Conservation (phyloP, 1,284 basidiomycete species). For the Porogramme epimiltina region DNA sequence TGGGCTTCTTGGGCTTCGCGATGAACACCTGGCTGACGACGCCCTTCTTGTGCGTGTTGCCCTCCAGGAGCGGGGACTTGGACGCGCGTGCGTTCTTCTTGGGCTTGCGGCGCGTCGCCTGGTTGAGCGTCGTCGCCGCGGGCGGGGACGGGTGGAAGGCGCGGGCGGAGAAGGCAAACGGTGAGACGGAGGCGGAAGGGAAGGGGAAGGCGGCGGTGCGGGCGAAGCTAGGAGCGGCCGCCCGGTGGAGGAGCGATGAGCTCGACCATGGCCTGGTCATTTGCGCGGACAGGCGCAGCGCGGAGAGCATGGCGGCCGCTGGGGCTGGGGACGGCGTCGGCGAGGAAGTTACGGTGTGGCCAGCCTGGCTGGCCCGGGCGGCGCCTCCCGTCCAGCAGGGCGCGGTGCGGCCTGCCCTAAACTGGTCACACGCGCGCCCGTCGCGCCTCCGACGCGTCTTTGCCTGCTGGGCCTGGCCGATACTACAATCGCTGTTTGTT, state of each 20-base stretch:
- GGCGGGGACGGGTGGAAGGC: conserved; percentile 68
- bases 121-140: conserved; percentile 75
- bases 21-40: conserved; percentile 87
- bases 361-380: too few species aligned
- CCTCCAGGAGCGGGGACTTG: conserved; percentile 78
- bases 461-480: neutral
- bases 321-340: too few species aligned
- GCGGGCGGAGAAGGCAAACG: conserved; percentile 33
- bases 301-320: conserved; percentile 44
- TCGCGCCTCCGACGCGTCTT: conserved; percentile 23
- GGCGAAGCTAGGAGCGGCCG: conserved; percentile 9
- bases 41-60: conserved; percentile 85
- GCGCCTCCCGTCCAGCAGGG: conserved; percentile 1
- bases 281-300: conserved; percentile 37
- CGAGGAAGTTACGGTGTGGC: neutral
- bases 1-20: conserved; percentile 95
- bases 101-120: conserved; percentile 68
- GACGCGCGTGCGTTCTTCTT: conserved; percentile 53
- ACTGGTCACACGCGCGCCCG: conserved; percentile 22
- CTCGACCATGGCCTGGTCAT: conserved; percentile 23
- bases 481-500: neutral
- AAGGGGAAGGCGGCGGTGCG: conserved; percentile 8
- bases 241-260: conserved; percentile 10
- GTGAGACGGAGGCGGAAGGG: too few species aligned
- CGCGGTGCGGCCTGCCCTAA: conserved; percentile 43